Base-by-base conservation (phyloP, 768 basidiomycete species). In the Kwoniella sp. region DNA sequence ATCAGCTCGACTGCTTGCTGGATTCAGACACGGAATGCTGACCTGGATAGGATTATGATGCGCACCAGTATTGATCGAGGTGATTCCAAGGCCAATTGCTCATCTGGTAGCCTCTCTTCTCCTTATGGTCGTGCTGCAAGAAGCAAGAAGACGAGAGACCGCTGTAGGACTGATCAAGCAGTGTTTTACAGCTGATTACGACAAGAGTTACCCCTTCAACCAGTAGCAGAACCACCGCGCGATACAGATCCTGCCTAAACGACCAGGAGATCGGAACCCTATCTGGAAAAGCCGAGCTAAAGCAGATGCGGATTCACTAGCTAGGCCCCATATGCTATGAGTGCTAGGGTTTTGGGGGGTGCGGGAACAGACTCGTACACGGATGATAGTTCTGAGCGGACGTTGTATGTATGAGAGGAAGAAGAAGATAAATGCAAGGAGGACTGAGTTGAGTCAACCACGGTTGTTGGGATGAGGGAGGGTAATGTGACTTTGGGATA, bases 1-100 rank as follows among this genome's bases (percentile, higher is more conserved):
- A 48, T 61, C 59, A 61, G 59, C 51, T n/a, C 22, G 25, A 11
- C 23, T 50, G 28, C 2, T n/a, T n/a, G n/a, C n/a, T n/a, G n/a
- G n/a, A n/a, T n/a, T n/a, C n/a, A n/a, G n/a, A 15, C 9, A 29
- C 22, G 15, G 30, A 62, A 30, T 30, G 52, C 17, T 22, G 48
- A 51, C n/a, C n/a, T n/a, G n/a, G 52, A 34, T 9, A 22, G 22
- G 54, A 31, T 28, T 12, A 41, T 5, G 3, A 45, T 47, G 56
- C 63, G 56, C 51, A 65, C 63, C 63, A 65, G 41, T 65, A 65
- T 59, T 48, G 55, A 59, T 58, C 53, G 29, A 65, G 38, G 48
- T 53, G 34, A 22, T 52, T 48, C 63, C 63, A 65, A 48, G 63
- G 63, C 63, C 51, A 65, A 30, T 48, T 58, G 50, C 58, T 57